Evolutionary conservation across 768 basidiomycete genomes (phyloP), one percentile per base, ranked within the genome.

Genomic region (Trametes maxima): DNA sequence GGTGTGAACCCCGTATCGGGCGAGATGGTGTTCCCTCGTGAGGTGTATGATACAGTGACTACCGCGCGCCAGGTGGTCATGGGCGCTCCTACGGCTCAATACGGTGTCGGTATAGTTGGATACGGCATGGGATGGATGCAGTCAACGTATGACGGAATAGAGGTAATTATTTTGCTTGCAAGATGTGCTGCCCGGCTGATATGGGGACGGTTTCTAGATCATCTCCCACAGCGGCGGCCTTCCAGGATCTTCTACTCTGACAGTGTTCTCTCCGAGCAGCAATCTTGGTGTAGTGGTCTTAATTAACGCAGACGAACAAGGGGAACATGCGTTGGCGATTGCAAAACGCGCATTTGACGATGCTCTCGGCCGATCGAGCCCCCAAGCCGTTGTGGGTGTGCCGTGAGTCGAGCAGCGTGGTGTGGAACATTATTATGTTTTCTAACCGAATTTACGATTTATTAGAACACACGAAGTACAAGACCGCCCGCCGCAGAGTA

Each of bases 91-190:
- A 59, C 42, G 3, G 46, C 63, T 8, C 7, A 24, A 1, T 57
- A 57, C 4, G 67, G 68, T 10, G 17, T 60, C 0, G 78, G 78
- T 0, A 65, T 79, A 37, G 22, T 48, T 1, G 78, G 73, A 12
- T 82, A 81, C 62, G 79, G 78, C 1, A 68, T 79, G 68, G 82
- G 82, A 4, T 82, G 80, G 80, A 36, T 14, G 39, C 72, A 76
- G 6, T 50, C 24, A 7, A 74, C 78, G 0, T 78, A 78, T 53
- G 69, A 68, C 0, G 80, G 76, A 0, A 74, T 79, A 47, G 74
- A 80, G 21, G 80, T 81, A 37, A 61, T 50, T 69, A 49, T 7
- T 24, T 12, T 17, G 19, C 35, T 28, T 8, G 8, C 28, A 10
- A 3, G 8, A 39, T n/a, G 45, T 25, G 8, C 11, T 14, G 7